Conservation (phyloP, 352 stramenopile species). For the Globisporangium cylindrosporum region DNA sequence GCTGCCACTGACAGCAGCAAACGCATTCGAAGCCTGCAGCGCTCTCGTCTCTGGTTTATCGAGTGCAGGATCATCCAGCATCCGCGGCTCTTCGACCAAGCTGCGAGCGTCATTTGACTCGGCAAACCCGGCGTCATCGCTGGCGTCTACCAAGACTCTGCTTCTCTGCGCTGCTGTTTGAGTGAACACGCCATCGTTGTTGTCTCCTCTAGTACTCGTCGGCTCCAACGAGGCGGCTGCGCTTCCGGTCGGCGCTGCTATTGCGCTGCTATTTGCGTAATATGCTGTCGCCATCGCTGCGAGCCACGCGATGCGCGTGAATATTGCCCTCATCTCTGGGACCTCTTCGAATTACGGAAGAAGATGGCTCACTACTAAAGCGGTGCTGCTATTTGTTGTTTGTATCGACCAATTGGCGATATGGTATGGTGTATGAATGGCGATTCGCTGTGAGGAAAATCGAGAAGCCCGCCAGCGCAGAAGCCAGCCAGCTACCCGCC, state of each 20-base stretch:
- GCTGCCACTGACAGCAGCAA: neutral
- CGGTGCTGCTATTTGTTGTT: neutral
- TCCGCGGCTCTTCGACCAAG: conserved; percentile 2
- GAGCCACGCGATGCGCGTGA: neutral
- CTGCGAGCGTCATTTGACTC: neutral
- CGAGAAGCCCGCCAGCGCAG: neutral
- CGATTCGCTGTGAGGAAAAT: neutral
- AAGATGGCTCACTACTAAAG: neutral
- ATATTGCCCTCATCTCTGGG: neutral
- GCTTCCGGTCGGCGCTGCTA: neutral
- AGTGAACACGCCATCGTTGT: neutral
- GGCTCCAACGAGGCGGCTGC: neutral
- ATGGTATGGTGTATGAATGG: neutral
- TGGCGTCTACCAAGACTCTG: neutral
- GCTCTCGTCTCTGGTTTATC: neutral
- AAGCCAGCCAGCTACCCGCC: neutral
- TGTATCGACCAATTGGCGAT: neutral
- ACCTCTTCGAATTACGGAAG: neutral
- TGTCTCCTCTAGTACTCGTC: neutral
- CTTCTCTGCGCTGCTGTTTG: neutral
- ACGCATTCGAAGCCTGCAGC: neutral
- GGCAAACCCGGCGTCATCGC: neutral
- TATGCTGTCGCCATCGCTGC: neutral
- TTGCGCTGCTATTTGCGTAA: neutral
- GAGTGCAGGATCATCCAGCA: neutral